Conservation (phyloP, 179 eudicot genomes). For the Vitellaria paradoxa region DNA sequence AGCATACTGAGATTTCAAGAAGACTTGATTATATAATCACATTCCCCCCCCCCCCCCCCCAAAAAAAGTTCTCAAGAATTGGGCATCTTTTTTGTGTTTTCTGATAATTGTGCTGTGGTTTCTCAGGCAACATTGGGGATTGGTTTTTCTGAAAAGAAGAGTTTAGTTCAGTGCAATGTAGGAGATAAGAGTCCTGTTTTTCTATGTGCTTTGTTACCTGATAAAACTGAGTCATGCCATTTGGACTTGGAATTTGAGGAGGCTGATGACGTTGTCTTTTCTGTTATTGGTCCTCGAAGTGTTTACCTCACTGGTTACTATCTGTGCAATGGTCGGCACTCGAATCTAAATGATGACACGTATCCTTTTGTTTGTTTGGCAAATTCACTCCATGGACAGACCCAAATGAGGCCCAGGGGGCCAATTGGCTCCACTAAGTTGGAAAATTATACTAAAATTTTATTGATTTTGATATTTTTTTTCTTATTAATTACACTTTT, state of each 20-base stretch:
- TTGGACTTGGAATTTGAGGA: slow-evolving; percentile 88
- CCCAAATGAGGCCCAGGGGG: too few species aligned
- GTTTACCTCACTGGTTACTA: slow-evolving; percentile 79
- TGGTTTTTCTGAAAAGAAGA: slow-evolving; percentile 45
- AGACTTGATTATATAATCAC: too few species aligned
- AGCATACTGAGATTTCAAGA: too few species aligned
- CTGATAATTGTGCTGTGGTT: background rate
- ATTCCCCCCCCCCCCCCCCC: too few species aligned
- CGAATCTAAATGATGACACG: slow-evolving; percentile 47
- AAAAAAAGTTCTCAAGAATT: background rate
- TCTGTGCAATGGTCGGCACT: slow-evolving; percentile 24
- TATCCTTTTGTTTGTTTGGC: slow-evolving; percentile 51
- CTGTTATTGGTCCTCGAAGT: slow-evolving; percentile 80
- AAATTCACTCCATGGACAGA: too few species aligned
- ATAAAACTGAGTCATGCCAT: slow-evolving; percentile 67
- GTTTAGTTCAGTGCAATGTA: slow-evolving; percentile 76
- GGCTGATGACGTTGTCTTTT: slow-evolving; percentile 68
- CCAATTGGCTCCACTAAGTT: too few species aligned
- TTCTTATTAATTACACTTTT: too few species aligned
- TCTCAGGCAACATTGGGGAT: slow-evolving; percentile 71
- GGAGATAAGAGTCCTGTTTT: slow-evolving; percentile 75
- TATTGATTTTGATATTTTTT: too few species aligned
- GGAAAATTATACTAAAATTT: too few species aligned
- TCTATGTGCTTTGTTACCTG: slow-evolving; percentile 73
- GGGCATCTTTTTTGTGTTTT: background rate